Conservation (phyloP, 176 grass and related monocot species). For the Eremochloa ophiuroides region DNA sequence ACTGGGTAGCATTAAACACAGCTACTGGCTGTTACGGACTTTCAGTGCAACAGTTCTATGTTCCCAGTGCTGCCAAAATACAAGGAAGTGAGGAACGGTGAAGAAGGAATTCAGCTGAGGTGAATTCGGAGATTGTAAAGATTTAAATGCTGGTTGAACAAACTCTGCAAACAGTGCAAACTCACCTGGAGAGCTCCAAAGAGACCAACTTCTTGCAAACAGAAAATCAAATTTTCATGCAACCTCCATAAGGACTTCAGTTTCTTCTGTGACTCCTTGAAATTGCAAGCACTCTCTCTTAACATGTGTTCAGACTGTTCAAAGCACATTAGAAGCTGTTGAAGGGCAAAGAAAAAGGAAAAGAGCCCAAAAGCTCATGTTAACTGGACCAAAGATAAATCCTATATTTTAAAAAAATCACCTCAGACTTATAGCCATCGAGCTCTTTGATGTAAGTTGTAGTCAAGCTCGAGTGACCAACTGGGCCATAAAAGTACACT, state of each 20-base stretch:
- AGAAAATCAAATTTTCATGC: slow-evolving; percentile 78
- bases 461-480: slow-evolving; percentile 36
- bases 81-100: background rate
- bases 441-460: slow-evolving; percentile 54
- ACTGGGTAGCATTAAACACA: background rate
- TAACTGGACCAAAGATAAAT: slow-evolving; percentile 8
- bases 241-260: slow-evolving; percentile 64
- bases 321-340: slow-evolving; percentile 7
- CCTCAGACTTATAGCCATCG: slow-evolving; percentile 59
- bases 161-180: slow-evolving; percentile 24
- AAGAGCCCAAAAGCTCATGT: slow-evolving; percentile 11
- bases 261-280: slow-evolving; percentile 63
- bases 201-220: slow-evolving; percentile 82
- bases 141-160: background rate
- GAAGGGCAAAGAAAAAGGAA: slow-evolving; percentile 9
- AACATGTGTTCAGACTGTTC: slow-evolving; percentile 58
- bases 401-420: slow-evolving; percentile 16
- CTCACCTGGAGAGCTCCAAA: slow-evolving; percentile 78
- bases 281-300: slow-evolving; percentile 53
- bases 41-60: background rate
- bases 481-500: slow-evolving; percentile 62
- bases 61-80: background rate
- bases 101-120: background rate
- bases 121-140: background rate
- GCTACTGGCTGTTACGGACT: background rate